Evolutionary conservation across 306 rosid species (phyloP).

Genomic region (Acmispon strigosus): DNA sequence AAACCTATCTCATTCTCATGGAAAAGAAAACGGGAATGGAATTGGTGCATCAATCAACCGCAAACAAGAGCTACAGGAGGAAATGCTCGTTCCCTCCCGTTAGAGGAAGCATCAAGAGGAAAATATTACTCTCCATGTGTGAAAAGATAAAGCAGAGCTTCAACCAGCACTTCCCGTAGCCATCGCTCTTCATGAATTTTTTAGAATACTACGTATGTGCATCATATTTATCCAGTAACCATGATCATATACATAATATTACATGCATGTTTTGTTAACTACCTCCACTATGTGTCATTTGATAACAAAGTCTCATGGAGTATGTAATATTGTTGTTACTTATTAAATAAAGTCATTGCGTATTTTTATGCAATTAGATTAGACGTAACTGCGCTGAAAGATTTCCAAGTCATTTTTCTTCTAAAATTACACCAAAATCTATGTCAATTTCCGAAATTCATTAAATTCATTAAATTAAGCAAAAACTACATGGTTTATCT

Average conservation of each 20-base stretch:
- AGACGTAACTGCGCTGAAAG: too few relatives aligned
- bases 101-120: constrained; percentile 44
- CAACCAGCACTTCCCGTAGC: constrained; percentile 8
- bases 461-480: too few relatives aligned
- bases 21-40: constrained; percentile 24
- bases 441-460: too few relatives aligned
- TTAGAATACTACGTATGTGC: not conserved
- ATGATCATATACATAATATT: not conserved
- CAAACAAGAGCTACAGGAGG: not conserved
- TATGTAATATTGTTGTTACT: not conserved
- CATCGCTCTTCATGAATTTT: not conserved
- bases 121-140: constrained; percentile 22
- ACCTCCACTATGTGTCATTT: not conserved
- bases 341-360: not conserved
- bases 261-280: not conserved
- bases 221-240: not conserved
- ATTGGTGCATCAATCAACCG: not conserved
- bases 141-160: constrained; percentile 21
- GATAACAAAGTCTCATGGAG: not conserved
- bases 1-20: not conserved
- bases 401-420: too few relatives aligned
- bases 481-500: too few relatives aligned
- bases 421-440: too few relatives aligned
- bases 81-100: constrained; percentile 7
- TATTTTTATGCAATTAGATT: too few relatives aligned